Conservation (phyloP, 2,329 filamentous ascomycete species). For the Penicillium sp. region DNA sequence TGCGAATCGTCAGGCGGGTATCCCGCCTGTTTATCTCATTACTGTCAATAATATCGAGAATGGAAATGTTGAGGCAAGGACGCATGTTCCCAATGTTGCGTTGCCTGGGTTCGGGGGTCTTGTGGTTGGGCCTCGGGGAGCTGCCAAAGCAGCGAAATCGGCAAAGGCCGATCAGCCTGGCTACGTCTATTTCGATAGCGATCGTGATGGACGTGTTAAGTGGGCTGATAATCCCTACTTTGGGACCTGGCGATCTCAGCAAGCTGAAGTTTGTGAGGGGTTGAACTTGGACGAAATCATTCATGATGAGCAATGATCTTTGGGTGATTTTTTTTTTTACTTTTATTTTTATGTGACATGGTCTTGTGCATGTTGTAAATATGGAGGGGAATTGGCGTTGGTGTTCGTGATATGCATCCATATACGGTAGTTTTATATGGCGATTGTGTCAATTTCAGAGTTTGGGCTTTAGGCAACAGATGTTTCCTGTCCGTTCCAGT, state of each 20-base stretch:
- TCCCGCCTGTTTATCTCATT: slow-evolving; percentile 37
- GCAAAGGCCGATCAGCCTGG: slow-evolving; percentile 20
- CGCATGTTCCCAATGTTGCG: slow-evolving; percentile 34
- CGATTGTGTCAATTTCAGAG: background rate
- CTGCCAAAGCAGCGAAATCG: slow-evolving; percentile 4
- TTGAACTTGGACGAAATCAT: slow-evolving; percentile 30
- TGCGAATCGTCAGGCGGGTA: slow-evolving; percentile 27
- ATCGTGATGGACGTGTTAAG: slow-evolving; percentile 30
- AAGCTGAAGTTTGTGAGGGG: slow-evolving; percentile 36
- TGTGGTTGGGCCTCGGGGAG: slow-evolving; percentile 26
- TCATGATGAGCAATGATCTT: slow-evolving; percentile 21
- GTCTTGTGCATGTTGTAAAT: slow-evolving; percentile 2
- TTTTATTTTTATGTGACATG: background rate
- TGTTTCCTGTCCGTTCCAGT: background rate
- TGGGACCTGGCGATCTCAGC: slow-evolving; percentile 36
- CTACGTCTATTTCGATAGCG: slow-evolving; percentile 42
- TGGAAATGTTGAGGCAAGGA: slow-evolving; percentile 35
- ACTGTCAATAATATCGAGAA: slow-evolving; percentile 36
- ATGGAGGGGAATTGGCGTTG: slow-evolving; percentile 10
- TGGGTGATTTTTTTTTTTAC: background rate
- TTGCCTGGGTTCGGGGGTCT: slow-evolving; percentile 33
- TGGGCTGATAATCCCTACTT: slow-evolving; percentile 36
- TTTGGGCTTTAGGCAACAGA: background rate
- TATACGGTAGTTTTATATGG: background rate
- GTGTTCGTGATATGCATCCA: background rate